Percentiles rank a stretch among this genome's conserved stretches.
These are phyloP conservation scores for Colletotrichum orchidophilum DNA, from an alignment of 2,329 filamentous ascomycete species.

Conservation along the genomic window DNA sequence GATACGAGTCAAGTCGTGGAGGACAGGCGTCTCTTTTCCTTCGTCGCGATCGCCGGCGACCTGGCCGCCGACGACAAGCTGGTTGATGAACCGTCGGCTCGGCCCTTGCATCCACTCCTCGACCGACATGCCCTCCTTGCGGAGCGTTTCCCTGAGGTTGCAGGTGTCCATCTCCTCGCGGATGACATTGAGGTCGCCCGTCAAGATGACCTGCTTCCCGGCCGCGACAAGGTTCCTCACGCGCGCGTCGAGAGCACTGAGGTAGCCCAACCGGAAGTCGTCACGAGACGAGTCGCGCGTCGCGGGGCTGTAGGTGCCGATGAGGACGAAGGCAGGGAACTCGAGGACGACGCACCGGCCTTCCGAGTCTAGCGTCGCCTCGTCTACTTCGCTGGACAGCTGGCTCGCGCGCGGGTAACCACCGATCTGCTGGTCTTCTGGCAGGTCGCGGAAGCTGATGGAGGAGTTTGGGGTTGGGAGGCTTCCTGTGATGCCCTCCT, in stretches of 20 bases:
- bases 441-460: conserved; percentile 78
- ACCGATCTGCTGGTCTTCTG: conserved; percentile 80
- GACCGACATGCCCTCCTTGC: conserved; percentile 73
- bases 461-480: conserved; percentile 78
- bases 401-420: conserved; percentile 83
- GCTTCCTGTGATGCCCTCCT: conserved; percentile 91
- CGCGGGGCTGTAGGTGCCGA: conserved; percentile 93
- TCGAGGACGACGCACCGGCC: conserved; percentile 91
- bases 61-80: conserved; percentile 79
- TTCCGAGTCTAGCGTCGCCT: conserved; percentile 83
- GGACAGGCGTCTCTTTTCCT: conserved; percentile 73
- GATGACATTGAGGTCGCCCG: conserved; percentile 88
- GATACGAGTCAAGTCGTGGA: conserved; percentile 85
- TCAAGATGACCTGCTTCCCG: conserved; percentile 86
- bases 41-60: conserved; percentile 74
- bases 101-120: conserved; percentile 79
- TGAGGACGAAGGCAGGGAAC: conserved; percentile 92
- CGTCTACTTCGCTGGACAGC: conserved; percentile 71
- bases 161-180: conserved; percentile 79
- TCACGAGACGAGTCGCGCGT: conserved; percentile 86
- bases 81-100: conserved; percentile 82
- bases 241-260: conserved; percentile 81
- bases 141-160: conserved; percentile 75
- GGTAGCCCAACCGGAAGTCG: conserved; percentile 83
- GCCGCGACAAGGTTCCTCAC: conserved; percentile 83